A percentile compares a stretch with the other conserved stretches of the same genome.
Evolutionary conservation across 1,284 basidiomycete species (phyloP).

Genomic region (Pholiota adiposa): DNA sequence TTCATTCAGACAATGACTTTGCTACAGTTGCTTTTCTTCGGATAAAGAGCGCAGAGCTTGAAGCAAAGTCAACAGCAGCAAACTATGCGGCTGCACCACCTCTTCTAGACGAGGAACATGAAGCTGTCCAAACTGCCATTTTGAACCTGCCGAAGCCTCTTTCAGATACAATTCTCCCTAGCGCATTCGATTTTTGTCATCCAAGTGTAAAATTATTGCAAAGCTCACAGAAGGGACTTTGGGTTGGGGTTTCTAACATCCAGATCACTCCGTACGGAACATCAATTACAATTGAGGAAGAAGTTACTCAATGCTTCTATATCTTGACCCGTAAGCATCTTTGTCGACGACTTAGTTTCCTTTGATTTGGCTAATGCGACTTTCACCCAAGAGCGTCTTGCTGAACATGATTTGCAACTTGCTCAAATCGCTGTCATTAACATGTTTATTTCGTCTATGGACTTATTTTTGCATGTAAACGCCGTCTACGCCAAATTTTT

Average conservation of each 20-base stretch:
- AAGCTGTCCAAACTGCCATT: slow-evolving; percentile 29
- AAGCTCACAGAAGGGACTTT: slow-evolving; percentile 33
- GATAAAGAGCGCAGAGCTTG: slow-evolving; percentile 69
- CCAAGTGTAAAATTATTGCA: slow-evolving; percentile 1
- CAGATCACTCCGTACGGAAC: slow-evolving; percentile 31
- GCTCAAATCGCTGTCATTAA: slow-evolving; percentile 80
- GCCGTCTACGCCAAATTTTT: slow-evolving; percentile 82
- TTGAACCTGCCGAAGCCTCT: slow-evolving; percentile 6
- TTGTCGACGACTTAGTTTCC: not conserved
- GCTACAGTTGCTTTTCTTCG: slow-evolving; percentile 90
- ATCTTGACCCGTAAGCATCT: slow-evolving; percentile 52
- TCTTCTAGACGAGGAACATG: slow-evolving; percentile 52
- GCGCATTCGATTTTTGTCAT: not conserved
- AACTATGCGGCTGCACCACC: slow-evolving; percentile 44
- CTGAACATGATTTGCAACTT: slow-evolving; percentile 50
- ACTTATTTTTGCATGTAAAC: slow-evolving; percentile 78
- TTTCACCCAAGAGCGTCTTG: slow-evolving; percentile 50
- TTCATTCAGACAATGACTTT: slow-evolving; percentile 76
- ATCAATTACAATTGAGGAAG: slow-evolving; percentile 55
- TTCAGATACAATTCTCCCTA: not conserved
- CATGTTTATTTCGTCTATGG: slow-evolving; percentile 84
- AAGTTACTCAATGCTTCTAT: slow-evolving; percentile 66
- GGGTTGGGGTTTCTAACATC: slow-evolving; percentile 65
- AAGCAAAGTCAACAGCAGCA: slow-evolving; percentile 45
- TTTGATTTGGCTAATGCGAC: slow-evolving; percentile 15